A percentile compares a stretch with the other conserved stretches of the same genome.
phyloP scores from a whole-genome alignment of 768 basidiomycete genomes.

The Tephrocybe sp. region DNA sequence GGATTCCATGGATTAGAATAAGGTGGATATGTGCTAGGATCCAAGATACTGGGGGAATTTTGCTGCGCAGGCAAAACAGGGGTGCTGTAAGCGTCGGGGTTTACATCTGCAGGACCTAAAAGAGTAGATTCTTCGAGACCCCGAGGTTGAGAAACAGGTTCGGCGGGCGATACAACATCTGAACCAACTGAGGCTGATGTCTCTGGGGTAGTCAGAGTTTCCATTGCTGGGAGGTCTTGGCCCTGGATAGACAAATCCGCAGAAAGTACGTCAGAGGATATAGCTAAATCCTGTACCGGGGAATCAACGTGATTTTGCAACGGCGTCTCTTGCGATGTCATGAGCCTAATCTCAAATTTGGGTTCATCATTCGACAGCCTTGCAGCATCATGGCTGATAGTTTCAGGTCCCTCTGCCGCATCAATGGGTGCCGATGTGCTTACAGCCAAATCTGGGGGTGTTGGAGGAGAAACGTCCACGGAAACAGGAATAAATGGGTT shows the following conservation, averaged over 20 bases:
- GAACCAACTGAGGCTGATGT: too few species aligned
- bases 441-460: neutral
- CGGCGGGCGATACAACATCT: too few species aligned
- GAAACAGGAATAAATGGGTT: neutral
- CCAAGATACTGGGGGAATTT: neutral
- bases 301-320: neutral
- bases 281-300: neutral
- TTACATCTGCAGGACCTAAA: too few species aligned
- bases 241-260: too few species aligned
- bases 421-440: neutral
- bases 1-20: slow-evolving; percentile 1
- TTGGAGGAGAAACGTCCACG: neutral
- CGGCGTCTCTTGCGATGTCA: neutral
- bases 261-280: neutral
- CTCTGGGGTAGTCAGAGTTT: too few species aligned
- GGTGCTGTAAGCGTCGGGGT: too few species aligned
- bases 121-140: too few species aligned
- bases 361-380: neutral
- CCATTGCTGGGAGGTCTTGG: too few species aligned
- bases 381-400: neutral
- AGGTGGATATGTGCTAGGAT: neutral
- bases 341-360: neutral
- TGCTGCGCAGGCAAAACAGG: neutral
- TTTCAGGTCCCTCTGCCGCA: neutral
- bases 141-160: too few species aligned